Conservation (phyloP, 2,329 filamentous ascomycete genomes). For the Cytospora chrysosperma region DNA sequence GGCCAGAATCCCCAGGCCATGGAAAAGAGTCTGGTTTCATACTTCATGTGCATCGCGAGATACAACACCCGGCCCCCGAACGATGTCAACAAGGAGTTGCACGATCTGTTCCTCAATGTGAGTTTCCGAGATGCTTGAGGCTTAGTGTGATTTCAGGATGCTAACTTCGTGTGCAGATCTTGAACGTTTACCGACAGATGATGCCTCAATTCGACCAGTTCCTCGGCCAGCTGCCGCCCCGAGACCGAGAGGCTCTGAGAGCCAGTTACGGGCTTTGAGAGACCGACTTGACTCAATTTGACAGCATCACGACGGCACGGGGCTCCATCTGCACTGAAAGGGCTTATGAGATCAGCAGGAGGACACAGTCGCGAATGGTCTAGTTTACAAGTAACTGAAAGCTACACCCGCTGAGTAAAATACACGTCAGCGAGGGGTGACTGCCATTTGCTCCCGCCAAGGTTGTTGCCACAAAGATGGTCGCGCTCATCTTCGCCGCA, state of each 20-base stretch:
- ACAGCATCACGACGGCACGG: background rate
- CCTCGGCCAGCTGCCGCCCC: constrained; percentile 47
- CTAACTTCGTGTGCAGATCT: constrained; percentile 35
- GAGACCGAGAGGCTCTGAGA: constrained; percentile 51
- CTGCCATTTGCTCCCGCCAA: background rate
- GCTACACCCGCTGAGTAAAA: background rate
- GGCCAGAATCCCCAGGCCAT: constrained; percentile 86
- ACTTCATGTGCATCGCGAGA: constrained; percentile 79
- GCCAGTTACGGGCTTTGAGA: constrained; percentile 41
- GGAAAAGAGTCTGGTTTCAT: constrained; percentile 78
- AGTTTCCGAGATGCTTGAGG: constrained; percentile 33
- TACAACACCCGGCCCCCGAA: constrained; percentile 65
- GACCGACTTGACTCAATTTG: background rate
- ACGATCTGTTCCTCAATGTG: constrained; percentile 75
- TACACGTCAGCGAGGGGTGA: background rate
- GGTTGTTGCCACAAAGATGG: background rate
- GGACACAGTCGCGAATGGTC: background rate
- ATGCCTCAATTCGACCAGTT: constrained; percentile 60
- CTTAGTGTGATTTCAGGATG: constrained; percentile 28
- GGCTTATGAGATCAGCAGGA: background rate
- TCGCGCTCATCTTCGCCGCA: background rate
- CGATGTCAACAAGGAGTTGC: constrained; percentile 63
- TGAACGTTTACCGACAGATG: constrained; percentile 56
- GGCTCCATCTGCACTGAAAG: background rate
- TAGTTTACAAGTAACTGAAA: background rate